Percentiles rank a stretch among this genome's conserved stretches.
Evolutionary conservation across 805 yeast genomes (phyloP).

Genomic region (Kuraishia piskuri): DNA sequence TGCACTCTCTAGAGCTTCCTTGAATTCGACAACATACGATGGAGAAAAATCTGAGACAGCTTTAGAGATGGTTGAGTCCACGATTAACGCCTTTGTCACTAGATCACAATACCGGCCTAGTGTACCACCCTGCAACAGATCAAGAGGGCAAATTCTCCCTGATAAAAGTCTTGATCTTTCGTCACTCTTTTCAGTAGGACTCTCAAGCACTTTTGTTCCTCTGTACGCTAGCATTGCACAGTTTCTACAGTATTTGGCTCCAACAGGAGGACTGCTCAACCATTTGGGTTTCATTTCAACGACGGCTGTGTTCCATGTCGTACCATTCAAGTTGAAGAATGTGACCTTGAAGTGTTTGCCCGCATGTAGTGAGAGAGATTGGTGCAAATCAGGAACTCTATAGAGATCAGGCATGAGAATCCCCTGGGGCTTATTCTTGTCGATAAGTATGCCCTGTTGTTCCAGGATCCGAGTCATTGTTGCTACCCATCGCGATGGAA

Average conservation of each 20-base stretch:
- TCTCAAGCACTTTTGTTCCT: too few relatives aligned
- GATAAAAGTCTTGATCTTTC: constrained; percentile 8
- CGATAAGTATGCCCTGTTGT: constrained; percentile 1
- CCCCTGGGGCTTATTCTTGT: constrained; percentile 13
- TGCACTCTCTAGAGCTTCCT: neutral
- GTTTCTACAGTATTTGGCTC: constrained; percentile 32
- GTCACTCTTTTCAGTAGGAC: too few relatives aligned
- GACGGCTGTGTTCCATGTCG: constrained; percentile 5
- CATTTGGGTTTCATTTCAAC: constrained; percentile 47
- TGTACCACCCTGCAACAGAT: constrained; percentile 23
- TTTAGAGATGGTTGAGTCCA: too few relatives aligned
- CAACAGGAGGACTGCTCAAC: constrained; percentile 28
- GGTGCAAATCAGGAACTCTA: neutral
- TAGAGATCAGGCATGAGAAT: constrained; percentile 19
- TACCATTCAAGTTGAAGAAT: neutral
- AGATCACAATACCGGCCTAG: constrained; percentile 27
- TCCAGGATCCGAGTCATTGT: neutral
- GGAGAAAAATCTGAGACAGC: too few relatives aligned
- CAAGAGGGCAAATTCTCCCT: constrained; percentile 26
- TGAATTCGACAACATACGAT: neutral
- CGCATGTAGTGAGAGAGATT: constrained; percentile 2
- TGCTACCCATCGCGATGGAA: neutral
- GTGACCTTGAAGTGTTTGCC: constrained; percentile 19
- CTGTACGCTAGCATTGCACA: constrained; percentile 29
- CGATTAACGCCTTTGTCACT: too few relatives aligned